Evolutionary conservation across 2,329 filamentous ascomycete species (phyloP).

Genomic region (Pseudogymnoascus verrucosus): DNA sequence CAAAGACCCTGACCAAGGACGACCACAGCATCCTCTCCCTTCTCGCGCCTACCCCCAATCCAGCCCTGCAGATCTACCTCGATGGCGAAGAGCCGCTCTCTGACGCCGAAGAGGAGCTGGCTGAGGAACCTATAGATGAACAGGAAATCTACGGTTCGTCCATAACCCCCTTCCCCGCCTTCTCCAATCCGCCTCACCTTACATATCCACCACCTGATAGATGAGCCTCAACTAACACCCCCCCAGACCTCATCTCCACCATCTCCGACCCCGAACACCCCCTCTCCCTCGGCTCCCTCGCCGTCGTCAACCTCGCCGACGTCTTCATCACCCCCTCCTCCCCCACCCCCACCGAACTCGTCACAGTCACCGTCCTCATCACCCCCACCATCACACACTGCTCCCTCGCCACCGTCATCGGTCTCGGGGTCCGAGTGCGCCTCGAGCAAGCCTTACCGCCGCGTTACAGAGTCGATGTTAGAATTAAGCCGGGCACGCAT

Average conservation of each 20-base stretch:
- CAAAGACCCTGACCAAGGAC: constrained; percentile 35
- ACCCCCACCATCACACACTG: constrained; percentile 97
- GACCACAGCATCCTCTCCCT: constrained; percentile 22
- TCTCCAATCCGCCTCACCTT: not conserved
- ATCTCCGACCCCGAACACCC: constrained; percentile 97
- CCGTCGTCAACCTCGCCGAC: constrained; percentile 92
- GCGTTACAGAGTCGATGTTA: constrained; percentile 84
- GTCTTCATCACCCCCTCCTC: constrained; percentile 65
- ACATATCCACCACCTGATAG: not conserved
- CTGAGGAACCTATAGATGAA: constrained; percentile 81
- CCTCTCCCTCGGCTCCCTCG: constrained; percentile 82
- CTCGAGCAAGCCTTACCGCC: constrained; percentile 86
- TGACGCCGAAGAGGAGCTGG: constrained; percentile 48
- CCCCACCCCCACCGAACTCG: constrained; percentile 50
- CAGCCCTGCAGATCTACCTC: constrained; percentile 4
- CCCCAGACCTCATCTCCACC: constrained; percentile 77
- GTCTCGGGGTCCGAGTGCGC: constrained; percentile 82
- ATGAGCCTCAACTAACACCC: constrained; percentile 29
- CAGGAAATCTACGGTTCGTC: constrained; percentile 85
- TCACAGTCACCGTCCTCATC: constrained; percentile 74
- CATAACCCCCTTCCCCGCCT: not conserved
- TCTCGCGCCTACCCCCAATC: constrained; percentile 20
- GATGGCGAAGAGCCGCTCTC: constrained; percentile 27
- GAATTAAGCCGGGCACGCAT: constrained; percentile 94
- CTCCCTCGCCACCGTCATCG: constrained; percentile 92